phyloP scores from a whole-genome alignment of 2,329 filamentous ascomycete species.

The Neofusicoccum kwambonambiense region DNA sequence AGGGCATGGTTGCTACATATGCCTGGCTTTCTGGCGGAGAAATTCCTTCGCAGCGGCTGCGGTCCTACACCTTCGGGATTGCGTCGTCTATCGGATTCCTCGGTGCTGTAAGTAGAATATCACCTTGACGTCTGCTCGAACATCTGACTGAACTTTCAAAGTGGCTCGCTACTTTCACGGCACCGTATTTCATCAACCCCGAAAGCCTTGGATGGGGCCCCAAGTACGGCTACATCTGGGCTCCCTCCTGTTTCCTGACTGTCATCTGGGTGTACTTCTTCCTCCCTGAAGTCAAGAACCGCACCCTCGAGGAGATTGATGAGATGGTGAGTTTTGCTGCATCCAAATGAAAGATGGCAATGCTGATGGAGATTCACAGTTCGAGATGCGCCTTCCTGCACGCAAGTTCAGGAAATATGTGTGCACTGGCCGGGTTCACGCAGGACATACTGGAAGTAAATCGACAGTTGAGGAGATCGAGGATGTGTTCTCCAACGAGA shows the following conservation, averaged over 20 bases:
- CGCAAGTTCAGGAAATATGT: slow-evolving; percentile 34
- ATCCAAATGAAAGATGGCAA: too few species aligned
- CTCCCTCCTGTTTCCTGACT: slow-evolving; percentile 39
- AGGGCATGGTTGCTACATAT: slow-evolving; percentile 53
- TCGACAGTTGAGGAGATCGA: slow-evolving; percentile 21
- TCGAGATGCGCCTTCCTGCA: slow-evolving; percentile 30
- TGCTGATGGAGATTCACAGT: slow-evolving; percentile 8
- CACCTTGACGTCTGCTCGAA: too few species aligned
- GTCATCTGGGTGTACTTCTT: slow-evolving; percentile 34
- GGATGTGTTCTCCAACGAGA: slow-evolving; percentile 24
- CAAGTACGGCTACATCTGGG: slow-evolving; percentile 48
- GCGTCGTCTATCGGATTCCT: slow-evolving; percentile 56
- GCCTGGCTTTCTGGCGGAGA: slow-evolving; percentile 60
- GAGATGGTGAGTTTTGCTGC: slow-evolving; percentile 25
- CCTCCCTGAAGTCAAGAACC: slow-evolving; percentile 41
- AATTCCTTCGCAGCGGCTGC: slow-evolving; percentile 56
- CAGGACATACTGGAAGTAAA: background rate
- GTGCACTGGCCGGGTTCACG: slow-evolving; percentile 24
- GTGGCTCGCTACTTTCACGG: slow-evolving; percentile 57
- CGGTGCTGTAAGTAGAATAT: slow-evolving; percentile 36
- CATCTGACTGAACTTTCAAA: background rate
- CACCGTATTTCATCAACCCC: slow-evolving; percentile 61
- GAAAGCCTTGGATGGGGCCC: slow-evolving; percentile 57
- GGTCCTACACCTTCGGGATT: slow-evolving; percentile 57
- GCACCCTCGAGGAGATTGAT: slow-evolving; percentile 34